A percentile compares a stretch with the other conserved stretches of the same genome.
Evolutionary conservation across 306 rosid species (phyloP).

Genomic region (Hippophae rhamnoides): DNA sequence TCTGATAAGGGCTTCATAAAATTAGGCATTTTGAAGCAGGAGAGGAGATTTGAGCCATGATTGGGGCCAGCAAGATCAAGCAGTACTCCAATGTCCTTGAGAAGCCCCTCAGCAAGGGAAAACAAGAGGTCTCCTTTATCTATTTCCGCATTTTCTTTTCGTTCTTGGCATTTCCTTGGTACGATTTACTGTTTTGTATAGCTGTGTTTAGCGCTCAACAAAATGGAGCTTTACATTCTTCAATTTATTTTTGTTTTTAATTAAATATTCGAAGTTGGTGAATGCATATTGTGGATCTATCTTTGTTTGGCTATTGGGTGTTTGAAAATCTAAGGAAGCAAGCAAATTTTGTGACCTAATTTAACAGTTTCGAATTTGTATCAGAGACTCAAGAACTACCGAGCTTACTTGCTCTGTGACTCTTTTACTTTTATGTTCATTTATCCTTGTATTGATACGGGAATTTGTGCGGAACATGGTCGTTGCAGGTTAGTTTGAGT

Average conservation of each 20-base stretch:
- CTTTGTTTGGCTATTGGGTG: conserved; percentile 4
- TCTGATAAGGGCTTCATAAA: neutral
- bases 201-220: conserved; percentile 6
- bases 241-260: neutral
- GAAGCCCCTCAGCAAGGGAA: conserved; percentile 71
- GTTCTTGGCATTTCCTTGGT: neutral
- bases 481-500: conserved; percentile 87
- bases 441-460: neutral
- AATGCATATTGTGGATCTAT: conserved; percentile 8
- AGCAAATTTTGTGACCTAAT: neutral
- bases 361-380: too few species aligned
- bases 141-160: neutral
- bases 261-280: neutral
- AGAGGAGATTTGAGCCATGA: conserved; percentile 34
- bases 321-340: neutral
- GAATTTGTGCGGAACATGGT: neutral
- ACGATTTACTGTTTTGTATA: neutral
- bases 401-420: too few species aligned
- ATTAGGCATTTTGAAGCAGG: neutral
- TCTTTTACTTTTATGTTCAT: too few species aligned
- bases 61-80: conserved; percentile 87
- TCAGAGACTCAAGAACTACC: too few species aligned
- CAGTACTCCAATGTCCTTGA: conserved; percentile 93
- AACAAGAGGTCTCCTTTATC: conserved; percentile 41
- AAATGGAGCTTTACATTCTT: neutral